Evolutionary conservation across 1,284 basidiomycete species (phyloP).

Genomic region (Pascua sp.): DNA sequence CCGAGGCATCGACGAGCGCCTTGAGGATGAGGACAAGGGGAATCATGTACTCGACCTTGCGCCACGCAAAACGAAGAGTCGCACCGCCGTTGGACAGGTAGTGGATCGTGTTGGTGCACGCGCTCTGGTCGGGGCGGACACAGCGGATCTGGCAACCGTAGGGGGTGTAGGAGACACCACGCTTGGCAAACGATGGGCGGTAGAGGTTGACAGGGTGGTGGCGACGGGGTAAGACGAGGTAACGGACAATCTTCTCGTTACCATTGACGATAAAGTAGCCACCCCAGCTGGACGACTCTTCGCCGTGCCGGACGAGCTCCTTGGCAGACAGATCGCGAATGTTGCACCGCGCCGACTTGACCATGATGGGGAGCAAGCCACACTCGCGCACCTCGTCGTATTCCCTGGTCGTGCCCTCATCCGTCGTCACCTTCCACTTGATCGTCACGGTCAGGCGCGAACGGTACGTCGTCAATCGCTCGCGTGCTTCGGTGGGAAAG

Average conservation of each 20-base stretch:
- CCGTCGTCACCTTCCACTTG: conserved; percentile 75
- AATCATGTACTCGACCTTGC: conserved; percentile 98
- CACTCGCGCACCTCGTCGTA: conserved; percentile 80
- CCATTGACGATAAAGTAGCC: conserved; percentile 99
- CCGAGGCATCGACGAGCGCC: conserved; percentile 87
- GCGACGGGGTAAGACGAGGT: conserved; percentile 69
- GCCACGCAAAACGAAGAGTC: conserved; percentile 93
- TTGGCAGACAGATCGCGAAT: conserved; percentile 77
- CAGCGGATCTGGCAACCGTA: conserved; percentile 95
- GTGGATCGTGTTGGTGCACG: conserved; percentile 91
- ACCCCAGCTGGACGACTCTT: conserved; percentile 97
- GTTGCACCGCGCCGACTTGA: conserved; percentile 95
- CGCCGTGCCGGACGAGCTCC: conserved; percentile 82
- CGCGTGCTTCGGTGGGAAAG: conserved; percentile 79
- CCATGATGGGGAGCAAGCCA: conserved; percentile 93
- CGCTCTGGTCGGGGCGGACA: conserved; percentile 84
- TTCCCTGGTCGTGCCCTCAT: conserved; percentile 51
- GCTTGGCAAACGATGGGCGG: conserved; percentile 84
- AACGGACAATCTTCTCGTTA: conserved; percentile 97
- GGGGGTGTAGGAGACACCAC: conserved; percentile 90
- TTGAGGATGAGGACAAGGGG: conserved; percentile 97
- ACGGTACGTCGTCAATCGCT: conserved; percentile 46
- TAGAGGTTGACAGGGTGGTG: conserved; percentile 65
- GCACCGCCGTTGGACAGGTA: conserved; percentile 95
- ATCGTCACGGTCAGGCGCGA: conserved; percentile 87